Percentiles rank a stretch among this genome's conserved stretches.
Evolutionary conservation across 2,329 filamentous ascomycete species (phyloP).

Genomic region (Didymella sp.): DNA sequence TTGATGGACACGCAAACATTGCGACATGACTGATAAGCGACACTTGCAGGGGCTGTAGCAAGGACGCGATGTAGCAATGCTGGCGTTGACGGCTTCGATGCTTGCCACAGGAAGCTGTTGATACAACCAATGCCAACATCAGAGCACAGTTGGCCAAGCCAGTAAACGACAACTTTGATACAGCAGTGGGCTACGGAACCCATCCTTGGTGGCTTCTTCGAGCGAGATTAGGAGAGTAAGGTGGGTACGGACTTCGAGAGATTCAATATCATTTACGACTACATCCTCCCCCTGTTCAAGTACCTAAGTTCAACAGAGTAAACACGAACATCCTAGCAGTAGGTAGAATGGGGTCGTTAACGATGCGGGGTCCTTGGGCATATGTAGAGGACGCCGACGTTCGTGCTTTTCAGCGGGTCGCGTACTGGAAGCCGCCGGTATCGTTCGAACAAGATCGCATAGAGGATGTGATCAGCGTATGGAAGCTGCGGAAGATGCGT

Average conservation of each 20-base stretch:
- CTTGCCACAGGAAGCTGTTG: conserved; percentile 61
- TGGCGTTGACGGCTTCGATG: conserved; percentile 76
- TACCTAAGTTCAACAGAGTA: conserved; percentile 61
- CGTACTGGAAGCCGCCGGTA: conserved; percentile 24
- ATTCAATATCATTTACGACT: conserved; percentile 68
- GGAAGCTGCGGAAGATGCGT: conserved; percentile 25
- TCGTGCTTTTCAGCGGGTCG: conserved; percentile 20
- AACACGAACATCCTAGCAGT: conserved; percentile 25
- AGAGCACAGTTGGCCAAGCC: conserved; percentile 17
- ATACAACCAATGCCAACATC: conserved; percentile 23
- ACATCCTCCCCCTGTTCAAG: too few relatives aligned
- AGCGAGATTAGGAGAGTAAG: conserved; percentile 59
- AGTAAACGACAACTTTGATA: conserved; percentile 48
- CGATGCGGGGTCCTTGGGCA: conserved; percentile 17
- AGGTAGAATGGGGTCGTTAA: conserved; percentile 20
- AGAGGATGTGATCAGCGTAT: conserved; percentile 29
- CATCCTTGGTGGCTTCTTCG: conserved; percentile 70
- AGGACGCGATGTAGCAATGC: conserved; percentile 77
- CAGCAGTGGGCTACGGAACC: conserved; percentile 56
- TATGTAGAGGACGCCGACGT: conserved; percentile 1
- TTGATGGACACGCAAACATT: background rate
- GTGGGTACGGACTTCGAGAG: conserved; percentile 31
- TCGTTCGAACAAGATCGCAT: conserved; percentile 27
- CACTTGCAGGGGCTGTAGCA: conserved; percentile 67
- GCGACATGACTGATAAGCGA: background rate